phyloP scores from a whole-genome alignment of 208 protist genomes.

The Trypanosoma brucei region DNA sequence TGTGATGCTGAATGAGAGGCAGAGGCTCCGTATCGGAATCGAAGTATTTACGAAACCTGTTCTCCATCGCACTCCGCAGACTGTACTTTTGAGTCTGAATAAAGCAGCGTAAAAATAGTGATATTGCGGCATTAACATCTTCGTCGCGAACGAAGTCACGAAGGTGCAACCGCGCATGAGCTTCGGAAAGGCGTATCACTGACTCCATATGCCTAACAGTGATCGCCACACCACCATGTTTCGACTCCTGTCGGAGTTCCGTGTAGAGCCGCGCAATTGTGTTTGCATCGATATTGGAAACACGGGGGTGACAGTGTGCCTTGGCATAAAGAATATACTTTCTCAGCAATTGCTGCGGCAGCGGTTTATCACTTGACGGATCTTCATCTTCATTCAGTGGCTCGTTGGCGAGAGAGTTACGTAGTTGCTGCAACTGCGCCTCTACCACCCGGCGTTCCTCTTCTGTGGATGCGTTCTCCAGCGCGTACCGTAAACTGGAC shows the following conservation, averaged over 20 bases:
- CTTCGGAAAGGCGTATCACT: constrained; percentile 97
- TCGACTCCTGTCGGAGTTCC: constrained; percentile 94
- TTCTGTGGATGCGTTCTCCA: constrained; percentile 67
- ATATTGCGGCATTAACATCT: constrained; percentile 98
- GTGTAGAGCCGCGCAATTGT: constrained; percentile 95
- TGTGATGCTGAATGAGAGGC: constrained; percentile 83
- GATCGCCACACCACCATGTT: constrained; percentile 94
- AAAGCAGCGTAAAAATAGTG: constrained; percentile 97
- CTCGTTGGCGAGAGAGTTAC: constrained; percentile 11
- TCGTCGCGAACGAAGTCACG: constrained; percentile 94
- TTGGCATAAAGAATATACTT: constrained; percentile 99
- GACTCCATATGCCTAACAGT: constrained; percentile 99
- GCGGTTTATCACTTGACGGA: constrained; percentile 69
- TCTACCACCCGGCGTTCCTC: constrained; percentile 58
- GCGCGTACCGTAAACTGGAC: constrained; percentile 46
- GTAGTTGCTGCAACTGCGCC: constrained; percentile 48
- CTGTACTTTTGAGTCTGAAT: constrained; percentile 95
- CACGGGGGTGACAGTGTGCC: constrained; percentile 87
- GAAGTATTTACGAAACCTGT: constrained; percentile 81
- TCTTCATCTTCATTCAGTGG: constrained; percentile 72
- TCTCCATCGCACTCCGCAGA: constrained; percentile 85
- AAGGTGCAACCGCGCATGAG: constrained; percentile 96
- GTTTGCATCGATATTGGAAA: constrained; percentile 91
- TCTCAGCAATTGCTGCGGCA: constrained; percentile 93
- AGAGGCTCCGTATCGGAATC: constrained; percentile 83